Evolutionary conservation across 2,329 filamentous ascomycete species (phyloP), one percentile per base, ranked within the genome.

Genomic region (Aspergillus japonicus): DNA sequence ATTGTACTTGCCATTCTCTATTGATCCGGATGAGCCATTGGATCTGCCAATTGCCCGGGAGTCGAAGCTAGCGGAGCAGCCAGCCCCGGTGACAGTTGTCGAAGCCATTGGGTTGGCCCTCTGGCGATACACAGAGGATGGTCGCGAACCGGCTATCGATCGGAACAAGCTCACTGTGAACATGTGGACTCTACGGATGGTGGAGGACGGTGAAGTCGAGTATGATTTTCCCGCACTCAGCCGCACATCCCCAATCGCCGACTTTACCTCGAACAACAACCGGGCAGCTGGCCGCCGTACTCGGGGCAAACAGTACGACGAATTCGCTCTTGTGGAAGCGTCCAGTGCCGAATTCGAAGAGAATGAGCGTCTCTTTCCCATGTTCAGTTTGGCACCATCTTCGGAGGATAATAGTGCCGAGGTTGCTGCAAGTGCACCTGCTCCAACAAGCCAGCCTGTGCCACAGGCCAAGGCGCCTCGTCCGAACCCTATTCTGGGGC

Each of bases 211-310:
- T 5, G 86, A 89, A 67, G 83, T 89, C 2, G 86, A 89, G 60
- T 86, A 84, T 66, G 86, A 89, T 67, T 89, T 89, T 63, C 85
- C 86, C 5, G 80, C 86, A 0, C 73, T 89, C 33, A 80, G 78
- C 10, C 79, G 85, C 35, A 83, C 81, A 23, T 80, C 83, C 63
- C 82, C 84, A 0, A 80, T 88, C 56, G 80, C 81, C 3, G 86
- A 88, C 67, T 89, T 89, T 67, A 87, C 86, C 0, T 87, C 84
- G 2, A 89, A 88, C 74, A 89, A 89, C 70, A 88, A 87, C 64
- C 81, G 85, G 47, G 83, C 83, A 29, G 83, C 73, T 24, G 75
- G 73, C 56, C 81, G 83, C 5, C 77, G 86, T 54, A 82, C 83
- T 48, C 77, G 86, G 59, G 86, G 87, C 49, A 87, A 87, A 69